Evolutionary conservation across 257 asterid genomes (phyloP).

Genomic region (Jacaranda copaia): DNA sequence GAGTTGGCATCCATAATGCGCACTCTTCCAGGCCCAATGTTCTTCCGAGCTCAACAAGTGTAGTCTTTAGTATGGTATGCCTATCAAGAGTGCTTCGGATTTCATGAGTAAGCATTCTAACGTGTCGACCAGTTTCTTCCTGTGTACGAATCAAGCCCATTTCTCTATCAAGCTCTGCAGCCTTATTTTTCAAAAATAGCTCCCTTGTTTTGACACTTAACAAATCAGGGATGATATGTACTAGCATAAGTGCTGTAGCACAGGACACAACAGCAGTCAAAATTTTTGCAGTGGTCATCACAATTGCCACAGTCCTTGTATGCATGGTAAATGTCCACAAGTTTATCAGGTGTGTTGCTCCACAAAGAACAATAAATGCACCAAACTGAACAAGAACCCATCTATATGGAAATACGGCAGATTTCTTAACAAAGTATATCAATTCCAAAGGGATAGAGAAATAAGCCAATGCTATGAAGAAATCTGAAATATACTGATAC

Average conservation of each 20-base stretch:
- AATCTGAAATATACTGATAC: slow-evolving; percentile 94
- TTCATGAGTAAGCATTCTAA: slow-evolving; percentile 98
- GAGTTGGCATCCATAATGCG: slow-evolving; percentile 98
- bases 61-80: slow-evolving; percentile 90
- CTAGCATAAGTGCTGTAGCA: slow-evolving; percentile 94
- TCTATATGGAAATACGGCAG: slow-evolving; percentile 94
- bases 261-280: slow-evolving; percentile 94
- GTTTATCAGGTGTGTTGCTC: slow-evolving; percentile 93
- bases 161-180: slow-evolving; percentile 96
- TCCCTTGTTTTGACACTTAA: slow-evolving; percentile 96
- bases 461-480: slow-evolving; percentile 97
- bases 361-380: slow-evolving; percentile 97
- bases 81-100: slow-evolving; percentile 98
- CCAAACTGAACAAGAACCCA: slow-evolving; percentile 99
- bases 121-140: slow-evolving; percentile 98
- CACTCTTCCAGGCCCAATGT: slow-evolving; percentile 92
- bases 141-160: slow-evolving; percentile 97
- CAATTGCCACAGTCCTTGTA: slow-evolving; percentile 87
- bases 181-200: slow-evolving; percentile 85
- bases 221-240: slow-evolving; percentile 96
- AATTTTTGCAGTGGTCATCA: slow-evolving; percentile 83
- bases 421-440: slow-evolving; percentile 93
- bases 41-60: slow-evolving; percentile 95
- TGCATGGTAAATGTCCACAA: slow-evolving; percentile 88
- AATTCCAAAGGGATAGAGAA: slow-evolving; percentile 96